Conservation (phyloP, 257 asterid genomes). For the Handroanthus guayacan region DNA sequence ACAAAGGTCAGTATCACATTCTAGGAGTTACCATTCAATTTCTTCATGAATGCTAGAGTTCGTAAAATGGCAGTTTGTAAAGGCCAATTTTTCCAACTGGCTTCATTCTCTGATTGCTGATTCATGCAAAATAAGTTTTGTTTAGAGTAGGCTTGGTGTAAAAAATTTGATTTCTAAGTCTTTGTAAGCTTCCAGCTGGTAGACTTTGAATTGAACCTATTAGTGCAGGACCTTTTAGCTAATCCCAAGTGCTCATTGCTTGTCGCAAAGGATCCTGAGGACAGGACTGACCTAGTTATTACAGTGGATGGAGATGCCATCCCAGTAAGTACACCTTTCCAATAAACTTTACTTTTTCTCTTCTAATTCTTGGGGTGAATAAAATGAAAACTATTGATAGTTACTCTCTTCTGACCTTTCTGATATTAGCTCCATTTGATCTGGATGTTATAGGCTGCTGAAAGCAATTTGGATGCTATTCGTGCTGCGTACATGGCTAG, state of each 20-base stretch:
- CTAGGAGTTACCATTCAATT: conserved; percentile 12
- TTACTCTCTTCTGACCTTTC: neutral
- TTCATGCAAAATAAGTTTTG: neutral
- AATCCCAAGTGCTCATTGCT: conserved; percentile 87
- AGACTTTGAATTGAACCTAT: conserved; percentile 8
- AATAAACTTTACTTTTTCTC: conserved; percentile 5
- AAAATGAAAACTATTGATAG: neutral
- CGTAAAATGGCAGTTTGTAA: neutral
- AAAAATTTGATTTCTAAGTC: neutral
- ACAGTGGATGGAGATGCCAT: conserved; percentile 87
- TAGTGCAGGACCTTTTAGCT: conserved; percentile 73
- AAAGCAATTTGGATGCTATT: conserved; percentile 58
- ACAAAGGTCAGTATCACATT: conserved; percentile 52
- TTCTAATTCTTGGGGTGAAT: conserved; percentile 1
- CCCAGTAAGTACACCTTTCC: conserved; percentile 58
- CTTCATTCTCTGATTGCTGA: neutral
- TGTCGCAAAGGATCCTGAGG: conserved; percentile 92
- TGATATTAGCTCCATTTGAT: conserved; percentile 18
- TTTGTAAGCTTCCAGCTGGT: neutral
- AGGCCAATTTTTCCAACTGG: neutral
- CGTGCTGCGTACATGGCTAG: conserved; percentile 78
- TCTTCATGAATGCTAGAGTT: neutral
- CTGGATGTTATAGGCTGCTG: conserved; percentile 54
- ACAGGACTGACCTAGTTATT: conserved; percentile 83
- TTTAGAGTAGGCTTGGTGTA: conserved; percentile 10